Conservation (phyloP, 129 eudicot species). For the Chrysanthemum makinoi region DNA sequence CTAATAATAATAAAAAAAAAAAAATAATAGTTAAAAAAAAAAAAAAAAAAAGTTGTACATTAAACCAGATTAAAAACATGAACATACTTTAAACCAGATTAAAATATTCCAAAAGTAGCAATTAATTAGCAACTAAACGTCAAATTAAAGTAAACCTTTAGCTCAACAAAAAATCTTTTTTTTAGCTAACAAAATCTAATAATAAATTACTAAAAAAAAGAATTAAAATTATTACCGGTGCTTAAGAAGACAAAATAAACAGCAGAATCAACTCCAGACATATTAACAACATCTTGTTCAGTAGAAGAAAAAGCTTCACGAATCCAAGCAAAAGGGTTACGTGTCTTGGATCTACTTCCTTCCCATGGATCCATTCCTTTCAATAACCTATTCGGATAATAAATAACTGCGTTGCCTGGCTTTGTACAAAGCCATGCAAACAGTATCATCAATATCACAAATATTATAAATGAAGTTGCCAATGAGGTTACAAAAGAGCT, state of each 20-base stretch:
- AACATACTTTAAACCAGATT: slow-evolving; percentile 3
- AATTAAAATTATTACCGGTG: slow-evolving; percentile 45
- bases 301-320: slow-evolving; percentile 62
- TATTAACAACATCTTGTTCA: slow-evolving; percentile 55
- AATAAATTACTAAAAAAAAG: not conserved
- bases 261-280: slow-evolving; percentile 94
- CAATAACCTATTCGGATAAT: slow-evolving; percentile 84
- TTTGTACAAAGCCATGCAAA: slow-evolving; percentile 67
- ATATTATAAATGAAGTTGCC: slow-evolving; percentile 66
- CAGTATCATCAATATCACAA: slow-evolving; percentile 65
- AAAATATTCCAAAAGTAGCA: slow-evolving; percentile 1
- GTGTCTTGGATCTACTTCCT: slow-evolving; percentile 41
- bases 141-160: slow-evolving; percentile 13
- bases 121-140: not conserved
- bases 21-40: not conserved
- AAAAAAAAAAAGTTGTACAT: not conserved
- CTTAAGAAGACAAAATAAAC: slow-evolving; percentile 81
- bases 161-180: not conserved
- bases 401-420: slow-evolving; percentile 59
- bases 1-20: too few relatives aligned
- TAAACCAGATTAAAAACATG: not conserved
- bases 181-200: not conserved
- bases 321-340: slow-evolving; percentile 92
- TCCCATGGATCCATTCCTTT: slow-evolving; percentile 85
- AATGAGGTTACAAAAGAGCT: slow-evolving; percentile 78